Evolutionary conservation across 2,329 filamentous ascomycete genomes (phyloP).

Genomic region (Claviceps sp.): DNA sequence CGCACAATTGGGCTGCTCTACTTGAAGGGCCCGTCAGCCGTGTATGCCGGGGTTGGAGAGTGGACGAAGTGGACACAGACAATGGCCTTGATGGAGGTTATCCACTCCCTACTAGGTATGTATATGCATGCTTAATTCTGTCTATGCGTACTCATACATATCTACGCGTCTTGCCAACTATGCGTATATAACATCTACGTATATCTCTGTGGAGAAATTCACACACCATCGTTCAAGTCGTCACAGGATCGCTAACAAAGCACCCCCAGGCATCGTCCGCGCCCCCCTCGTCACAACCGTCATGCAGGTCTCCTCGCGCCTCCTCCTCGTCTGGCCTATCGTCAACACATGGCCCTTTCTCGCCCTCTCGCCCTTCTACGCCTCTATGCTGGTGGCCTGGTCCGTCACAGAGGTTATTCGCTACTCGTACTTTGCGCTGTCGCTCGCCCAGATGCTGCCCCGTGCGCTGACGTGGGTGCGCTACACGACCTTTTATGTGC

Average conservation of each 20-base stretch:
- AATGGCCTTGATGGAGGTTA: slow-evolving; percentile 65
- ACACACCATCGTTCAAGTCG: no score
- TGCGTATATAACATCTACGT: no score
- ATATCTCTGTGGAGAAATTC: no score
- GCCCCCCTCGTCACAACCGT: slow-evolving; percentile 72
- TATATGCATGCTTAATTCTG: not conserved
- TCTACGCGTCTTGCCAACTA: no score
- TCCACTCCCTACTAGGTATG: slow-evolving; percentile 67
- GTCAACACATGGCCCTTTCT: slow-evolving; percentile 60
- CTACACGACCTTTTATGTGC: slow-evolving; percentile 84
- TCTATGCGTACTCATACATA: no score
- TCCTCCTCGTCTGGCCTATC: slow-evolving; percentile 81
- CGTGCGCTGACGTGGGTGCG: slow-evolving; percentile 61
- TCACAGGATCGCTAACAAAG: no score
- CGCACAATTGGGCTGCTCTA: slow-evolving; percentile 46
- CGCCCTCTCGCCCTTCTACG: slow-evolving; percentile 49
- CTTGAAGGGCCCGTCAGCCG: slow-evolving; percentile 39
- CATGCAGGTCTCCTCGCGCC: slow-evolving; percentile 80
- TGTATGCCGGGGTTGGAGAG: slow-evolving; percentile 48
- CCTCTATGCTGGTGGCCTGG: slow-evolving; percentile 77
- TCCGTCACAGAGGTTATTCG: slow-evolving; percentile 82
- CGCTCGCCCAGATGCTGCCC: slow-evolving; percentile 51
- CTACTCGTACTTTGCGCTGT: slow-evolving; percentile 80
- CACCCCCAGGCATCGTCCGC: slow-evolving; percentile 58
- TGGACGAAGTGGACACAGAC: slow-evolving; percentile 76